Evolutionary conservation across 768 basidiomycete genomes (phyloP).

Genomic region (Mycena belliarum): DNA sequence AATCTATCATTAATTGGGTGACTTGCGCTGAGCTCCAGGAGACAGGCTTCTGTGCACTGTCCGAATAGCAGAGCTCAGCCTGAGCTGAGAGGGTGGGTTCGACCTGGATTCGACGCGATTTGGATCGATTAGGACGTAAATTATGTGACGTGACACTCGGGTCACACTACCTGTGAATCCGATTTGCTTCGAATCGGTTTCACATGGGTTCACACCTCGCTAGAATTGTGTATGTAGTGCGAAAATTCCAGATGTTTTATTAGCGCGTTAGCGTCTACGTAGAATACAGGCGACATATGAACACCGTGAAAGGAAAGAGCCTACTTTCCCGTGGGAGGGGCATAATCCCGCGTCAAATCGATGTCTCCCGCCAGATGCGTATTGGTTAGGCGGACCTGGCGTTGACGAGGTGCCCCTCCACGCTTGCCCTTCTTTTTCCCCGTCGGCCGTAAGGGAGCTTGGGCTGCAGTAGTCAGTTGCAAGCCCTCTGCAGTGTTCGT

Average conservation of each 20-base stretch:
- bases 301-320: neutral
- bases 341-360: slow-evolving; percentile 79
- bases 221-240: neutral
- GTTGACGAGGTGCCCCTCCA: slow-evolving; percentile 68
- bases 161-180: too few species aligned
- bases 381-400: slow-evolving; percentile 85
- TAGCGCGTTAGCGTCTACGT: neutral
- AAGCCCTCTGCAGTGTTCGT: slow-evolving; percentile 60
- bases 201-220: too few species aligned
- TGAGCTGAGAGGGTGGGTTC: too few species aligned
- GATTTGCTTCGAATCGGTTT: too few species aligned
- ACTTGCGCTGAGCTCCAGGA: slow-evolving; percentile 1
- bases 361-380: slow-evolving; percentile 85
- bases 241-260: neutral
- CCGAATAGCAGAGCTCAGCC: too few species aligned
- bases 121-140: too few species aligned
- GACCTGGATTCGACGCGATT: too few species aligned
- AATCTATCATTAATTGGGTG: neutral
- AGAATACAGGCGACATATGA: slow-evolving; percentile 6
- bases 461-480: slow-evolving; percentile 69
- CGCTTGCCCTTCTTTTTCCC: slow-evolving; percentile 81
- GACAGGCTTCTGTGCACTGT: neutral
- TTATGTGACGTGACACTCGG: too few species aligned
- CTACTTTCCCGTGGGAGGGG: slow-evolving; percentile 36
- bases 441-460: slow-evolving; percentile 50